These are phyloP conservation scores for Fusarium sp. DNA, from an alignment of 2,329 filamentous ascomycete species.

Conservation along the genomic window DNA sequence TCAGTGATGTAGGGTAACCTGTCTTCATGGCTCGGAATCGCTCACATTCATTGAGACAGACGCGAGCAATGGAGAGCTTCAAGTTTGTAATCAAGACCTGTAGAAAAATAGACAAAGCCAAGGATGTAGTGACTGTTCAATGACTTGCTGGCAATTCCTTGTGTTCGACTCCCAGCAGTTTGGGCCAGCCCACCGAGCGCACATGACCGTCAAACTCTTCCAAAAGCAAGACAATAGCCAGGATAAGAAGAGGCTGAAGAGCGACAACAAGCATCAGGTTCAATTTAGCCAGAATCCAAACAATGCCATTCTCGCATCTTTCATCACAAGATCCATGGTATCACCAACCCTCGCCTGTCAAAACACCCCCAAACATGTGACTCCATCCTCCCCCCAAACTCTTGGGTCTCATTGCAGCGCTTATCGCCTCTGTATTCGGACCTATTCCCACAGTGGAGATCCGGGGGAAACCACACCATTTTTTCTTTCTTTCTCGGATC, in stretches of 20 bases:
- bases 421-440: slow-evolving; percentile 18
- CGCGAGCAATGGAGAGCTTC: accelerated
- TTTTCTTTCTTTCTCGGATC: slow-evolving; percentile 4
- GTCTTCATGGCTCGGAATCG: accelerated
- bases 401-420: slow-evolving; percentile 23
- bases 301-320: neutral
- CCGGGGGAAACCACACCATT: slow-evolving; percentile 16
- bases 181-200: neutral
- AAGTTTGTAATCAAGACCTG: accelerated
- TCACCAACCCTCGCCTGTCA: neutral
- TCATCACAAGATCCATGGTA: neutral
- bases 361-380: slow-evolving; percentile 8
- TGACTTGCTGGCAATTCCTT: neutral
- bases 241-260: neutral
- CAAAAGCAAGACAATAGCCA: neutral
- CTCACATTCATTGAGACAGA: too few species aligned
- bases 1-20: neutral
- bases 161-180: neutral
- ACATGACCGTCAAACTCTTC: neutral
- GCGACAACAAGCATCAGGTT: too few species aligned
- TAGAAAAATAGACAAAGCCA: accelerated
- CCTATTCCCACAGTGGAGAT: slow-evolving; percentile 26
- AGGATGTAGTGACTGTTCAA: accelerated
- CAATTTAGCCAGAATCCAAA: neutral
- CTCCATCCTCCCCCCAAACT: neutral